Evolutionary conservation across 2,329 filamentous ascomycete species (phyloP), one percentile per base, ranked within the genome.

Genomic region (Stromatinia cepivora): DNA sequence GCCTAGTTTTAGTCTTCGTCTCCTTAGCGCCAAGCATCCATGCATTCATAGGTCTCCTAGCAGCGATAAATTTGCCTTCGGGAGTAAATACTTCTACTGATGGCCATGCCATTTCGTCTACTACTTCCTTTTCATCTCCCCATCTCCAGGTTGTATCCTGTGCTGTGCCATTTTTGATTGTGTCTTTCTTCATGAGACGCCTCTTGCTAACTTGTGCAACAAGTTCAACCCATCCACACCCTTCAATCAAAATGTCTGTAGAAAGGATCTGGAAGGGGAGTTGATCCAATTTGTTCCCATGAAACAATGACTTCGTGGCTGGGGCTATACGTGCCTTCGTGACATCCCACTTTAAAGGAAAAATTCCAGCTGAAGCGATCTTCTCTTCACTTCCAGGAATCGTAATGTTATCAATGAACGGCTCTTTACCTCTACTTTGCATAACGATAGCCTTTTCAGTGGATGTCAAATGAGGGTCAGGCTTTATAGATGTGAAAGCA

Each of bases 151-250:
- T 50, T n/a, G 22, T 34, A 22, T 48, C 31, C 11, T 46, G n/a
- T 31, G 5, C 54, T 15, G 22, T 39, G n/a, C 46, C 10, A 25
- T 28, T 6, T n/a, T 31, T 42, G 50, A 25, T 1, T 34, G 63
- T 7, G 5, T 15, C 4, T 57, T 15, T 4, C 34, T 22, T 58
- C 65, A 52, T 9, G 28, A 50, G 45, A 70, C 84, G 82, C 76
- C 80, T 85, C 22, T 84, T 86, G 64, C 94, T 87, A 13, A 96
- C 87, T 80, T 99, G 94, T 4, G 90, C 90, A 0, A 89, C 89
- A 53, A 99, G 80, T 80, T 99, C 95, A 3, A 99, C 86, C 92
- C 96, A 99, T 10, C 95, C 95, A 36, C 93, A 90, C 2, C 95
- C 93, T 79, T 98, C 94, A 63, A 99, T 88, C 20, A 99, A 82